Conservation (phyloP, 768 basidiomycete genomes). For the Boletus barrowsii region DNA sequence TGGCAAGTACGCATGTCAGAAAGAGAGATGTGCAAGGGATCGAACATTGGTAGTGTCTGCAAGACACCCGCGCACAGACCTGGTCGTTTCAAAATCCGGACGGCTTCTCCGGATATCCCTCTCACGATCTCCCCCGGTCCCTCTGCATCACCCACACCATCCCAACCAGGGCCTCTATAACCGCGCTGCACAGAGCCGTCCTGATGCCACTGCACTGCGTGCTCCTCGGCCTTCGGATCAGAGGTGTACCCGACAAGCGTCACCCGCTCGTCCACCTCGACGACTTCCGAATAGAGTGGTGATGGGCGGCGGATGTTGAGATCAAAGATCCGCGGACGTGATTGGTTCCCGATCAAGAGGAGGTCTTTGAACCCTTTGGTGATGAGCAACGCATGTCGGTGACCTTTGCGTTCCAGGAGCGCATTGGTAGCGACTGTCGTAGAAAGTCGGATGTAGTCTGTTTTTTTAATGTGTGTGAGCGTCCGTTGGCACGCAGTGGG, state of each 20-base stretch:
- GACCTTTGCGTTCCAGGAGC: slow-evolving; percentile 90
- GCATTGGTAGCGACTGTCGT: slow-evolving; percentile 98
- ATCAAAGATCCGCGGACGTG: slow-evolving; percentile 93
- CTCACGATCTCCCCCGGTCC: slow-evolving; percentile 76
- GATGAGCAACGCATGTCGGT: slow-evolving; percentile 86
- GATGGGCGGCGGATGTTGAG: slow-evolving; percentile 78
- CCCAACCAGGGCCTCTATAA: slow-evolving; percentile 78
- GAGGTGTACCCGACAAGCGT: slow-evolving; percentile 92
- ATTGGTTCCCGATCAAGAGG: slow-evolving; percentile 90
- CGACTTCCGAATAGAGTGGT: slow-evolving; percentile 68
- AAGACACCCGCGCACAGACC: slow-evolving; percentile 30
- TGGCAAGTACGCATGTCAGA: not conserved
- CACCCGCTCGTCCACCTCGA: slow-evolving; percentile 84
- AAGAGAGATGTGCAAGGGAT: not conserved
- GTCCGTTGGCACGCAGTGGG: too few relatives aligned
- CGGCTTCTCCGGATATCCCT: slow-evolving; percentile 88
- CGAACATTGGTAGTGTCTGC: not conserved
- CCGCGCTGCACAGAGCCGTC: slow-evolving; percentile 62
- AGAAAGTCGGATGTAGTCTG: slow-evolving; percentile 88
- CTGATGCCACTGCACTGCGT: slow-evolving; percentile 75
- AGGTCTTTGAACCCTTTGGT: slow-evolving; percentile 92
- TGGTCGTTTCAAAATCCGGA: slow-evolving; percentile 74
- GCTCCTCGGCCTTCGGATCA: slow-evolving; percentile 75
- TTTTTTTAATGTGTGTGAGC: not conserved
- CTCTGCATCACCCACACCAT: slow-evolving; percentile 65